Evolutionary conservation across 2,329 filamentous ascomycete genomes (phyloP).

Genomic region (Colletotrichum scovillei): DNA sequence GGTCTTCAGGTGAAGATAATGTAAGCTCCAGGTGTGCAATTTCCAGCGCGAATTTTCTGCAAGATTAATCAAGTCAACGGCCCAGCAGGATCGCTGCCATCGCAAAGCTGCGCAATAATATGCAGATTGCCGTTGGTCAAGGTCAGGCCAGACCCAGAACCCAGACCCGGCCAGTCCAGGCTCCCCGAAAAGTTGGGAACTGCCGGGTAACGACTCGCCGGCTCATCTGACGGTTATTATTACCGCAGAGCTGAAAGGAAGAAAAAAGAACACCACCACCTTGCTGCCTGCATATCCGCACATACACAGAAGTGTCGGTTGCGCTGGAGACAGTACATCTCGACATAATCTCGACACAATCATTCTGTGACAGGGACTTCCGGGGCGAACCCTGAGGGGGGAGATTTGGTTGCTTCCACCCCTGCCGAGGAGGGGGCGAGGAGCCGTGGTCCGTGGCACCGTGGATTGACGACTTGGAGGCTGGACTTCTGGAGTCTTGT

Average conservation of each 20-base stretch:
- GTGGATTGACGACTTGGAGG: background rate
- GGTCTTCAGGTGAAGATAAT: slow-evolving; percentile 24
- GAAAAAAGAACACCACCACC: background rate
- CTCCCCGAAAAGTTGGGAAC: background rate
- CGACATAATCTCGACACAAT: slow-evolving; percentile 33
- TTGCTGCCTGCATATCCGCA: background rate
- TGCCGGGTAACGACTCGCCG: background rate
- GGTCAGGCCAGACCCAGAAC: background rate
- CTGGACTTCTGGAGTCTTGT: background rate
- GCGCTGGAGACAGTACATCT: slow-evolving; percentile 9
- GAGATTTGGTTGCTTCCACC: background rate
- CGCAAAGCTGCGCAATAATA: background rate
- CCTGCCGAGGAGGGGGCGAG: background rate
- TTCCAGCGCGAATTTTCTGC: slow-evolving; percentile 33
- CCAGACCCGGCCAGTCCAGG: background rate
- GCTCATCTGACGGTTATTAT: background rate
- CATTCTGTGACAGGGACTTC: slow-evolving; percentile 26
- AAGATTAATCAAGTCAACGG: slow-evolving; percentile 1
- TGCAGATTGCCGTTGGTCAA: background rate
- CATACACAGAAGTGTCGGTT: background rate
- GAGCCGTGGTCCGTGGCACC: background rate
- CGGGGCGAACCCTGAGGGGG: slow-evolving; percentile 30
- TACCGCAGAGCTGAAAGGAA: background rate
- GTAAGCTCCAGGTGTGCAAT: slow-evolving; percentile 13
- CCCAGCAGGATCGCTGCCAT: background rate